Percentiles rank a stretch among this genome's conserved stretches.
These are phyloP conservation scores for Hylodesmum podocarpum DNA, from an alignment of 306 rosid genomes.

Conservation along the genomic window DNA sequence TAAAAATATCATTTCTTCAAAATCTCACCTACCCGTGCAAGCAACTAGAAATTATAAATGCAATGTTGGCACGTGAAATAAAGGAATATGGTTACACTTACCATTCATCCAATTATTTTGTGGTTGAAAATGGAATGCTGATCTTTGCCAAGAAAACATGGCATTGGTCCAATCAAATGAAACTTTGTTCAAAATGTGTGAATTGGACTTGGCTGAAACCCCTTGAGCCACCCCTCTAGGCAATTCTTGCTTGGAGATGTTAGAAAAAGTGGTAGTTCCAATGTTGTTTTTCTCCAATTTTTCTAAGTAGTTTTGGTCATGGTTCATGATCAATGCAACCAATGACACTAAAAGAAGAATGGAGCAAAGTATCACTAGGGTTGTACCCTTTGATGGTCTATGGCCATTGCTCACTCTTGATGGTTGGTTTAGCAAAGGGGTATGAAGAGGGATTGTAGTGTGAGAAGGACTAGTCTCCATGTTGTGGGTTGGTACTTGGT, in stretches of 20 bases:
- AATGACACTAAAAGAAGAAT: conserved; percentile 47
- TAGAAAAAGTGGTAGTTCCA: neutral
- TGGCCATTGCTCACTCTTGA: neutral
- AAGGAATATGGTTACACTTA: conserved; percentile 34
- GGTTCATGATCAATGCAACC: conserved; percentile 41
- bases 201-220: conserved; percentile 73
- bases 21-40: conserved; percentile 30
- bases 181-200: conserved; percentile 10
- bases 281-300: neutral
- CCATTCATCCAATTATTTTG: conserved; percentile 87
- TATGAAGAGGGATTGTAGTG: neutral
- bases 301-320: neutral
- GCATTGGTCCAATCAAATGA: conserved; percentile 78
- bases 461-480: conserved; percentile 35
- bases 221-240: conserved; percentile 66
- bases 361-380: conserved; percentile 24
- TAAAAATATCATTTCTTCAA: no score
- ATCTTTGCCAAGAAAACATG: conserved; percentile 88
- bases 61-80: neutral
- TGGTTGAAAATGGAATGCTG: conserved; percentile 86
- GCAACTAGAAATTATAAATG: neutral
- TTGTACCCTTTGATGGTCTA: conserved; percentile 32
- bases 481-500: no score
- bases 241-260: neutral
- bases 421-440: conserved; percentile 27